A percentile compares a stretch with the other conserved stretches of the same genome.
Conservation (phyloP, 352 stramenopile genomes). For the Phytopythium litorale region DNA sequence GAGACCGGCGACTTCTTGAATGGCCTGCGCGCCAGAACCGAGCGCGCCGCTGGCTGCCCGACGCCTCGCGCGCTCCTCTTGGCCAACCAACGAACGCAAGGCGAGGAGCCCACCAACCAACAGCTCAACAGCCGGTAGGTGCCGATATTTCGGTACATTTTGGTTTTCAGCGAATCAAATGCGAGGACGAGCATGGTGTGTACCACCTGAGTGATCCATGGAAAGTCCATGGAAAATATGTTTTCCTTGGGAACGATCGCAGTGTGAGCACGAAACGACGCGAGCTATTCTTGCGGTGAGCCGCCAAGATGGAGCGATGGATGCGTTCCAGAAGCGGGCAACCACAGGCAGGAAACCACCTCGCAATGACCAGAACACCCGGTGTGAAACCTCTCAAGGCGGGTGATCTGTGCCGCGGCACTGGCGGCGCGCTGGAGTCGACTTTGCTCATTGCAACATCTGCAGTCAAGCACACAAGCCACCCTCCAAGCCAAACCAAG, state of each 20-base stretch:
- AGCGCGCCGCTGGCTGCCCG: background rate
- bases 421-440: background rate
- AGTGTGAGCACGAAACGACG: background rate
- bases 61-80: slow-evolving; percentile 1
- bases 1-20: slow-evolving; percentile 8
- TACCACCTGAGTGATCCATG: background rate
- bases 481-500: background rate
- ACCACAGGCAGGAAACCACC: background rate
- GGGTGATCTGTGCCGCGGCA: no score
- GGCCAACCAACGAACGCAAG: slow-evolving; percentile 4
- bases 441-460: slow-evolving; percentile 2
- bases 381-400: background rate
- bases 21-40: background rate
- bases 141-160: background rate
- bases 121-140: background rate
- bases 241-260: background rate
- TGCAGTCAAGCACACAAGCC: background rate
- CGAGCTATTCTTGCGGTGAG: background rate
- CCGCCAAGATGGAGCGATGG: background rate
- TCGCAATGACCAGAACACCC: background rate
- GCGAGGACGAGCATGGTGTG: background rate
- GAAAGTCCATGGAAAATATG: no score
- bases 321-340: background rate
- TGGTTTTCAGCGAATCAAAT: background rate
- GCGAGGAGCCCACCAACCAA: slow-evolving; percentile 6